These are phyloP conservation scores for Metarhizium rileyi DNA, from an alignment of 2,329 filamentous ascomycete species.

Conservation along the genomic window DNA sequence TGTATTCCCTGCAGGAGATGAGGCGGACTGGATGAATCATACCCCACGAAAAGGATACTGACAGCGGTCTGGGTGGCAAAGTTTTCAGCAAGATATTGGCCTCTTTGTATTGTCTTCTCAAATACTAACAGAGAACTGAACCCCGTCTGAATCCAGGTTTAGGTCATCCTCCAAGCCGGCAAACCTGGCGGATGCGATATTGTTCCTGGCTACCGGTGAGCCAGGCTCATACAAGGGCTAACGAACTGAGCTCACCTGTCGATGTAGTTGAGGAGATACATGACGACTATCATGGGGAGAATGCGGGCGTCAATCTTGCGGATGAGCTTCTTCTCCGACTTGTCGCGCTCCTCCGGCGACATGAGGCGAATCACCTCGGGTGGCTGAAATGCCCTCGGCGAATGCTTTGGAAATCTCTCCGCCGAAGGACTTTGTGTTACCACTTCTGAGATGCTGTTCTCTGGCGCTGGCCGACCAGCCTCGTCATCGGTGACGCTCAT, in stretches of 20 bases:
- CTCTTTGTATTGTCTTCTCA: background rate
- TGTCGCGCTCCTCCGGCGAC: slow-evolving; percentile 2
- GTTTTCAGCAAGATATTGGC: slow-evolving; percentile 1
- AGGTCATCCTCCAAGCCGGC: slow-evolving; percentile 39
- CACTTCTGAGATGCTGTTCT: background rate
- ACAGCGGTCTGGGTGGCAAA: slow-evolving; percentile 29
- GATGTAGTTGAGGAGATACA: slow-evolving; percentile 34
- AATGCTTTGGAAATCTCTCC: background rate
- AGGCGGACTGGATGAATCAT: background rate
- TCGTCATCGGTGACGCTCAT: background rate
- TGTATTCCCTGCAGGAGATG: slow-evolving; percentile 3
- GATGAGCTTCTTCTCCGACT: slow-evolving; percentile 8
- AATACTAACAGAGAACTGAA: slow-evolving; percentile 11
- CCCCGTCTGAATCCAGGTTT: slow-evolving; percentile 26
- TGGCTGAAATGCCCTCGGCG: background rate
- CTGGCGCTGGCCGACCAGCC: background rate
- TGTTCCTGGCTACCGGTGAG: slow-evolving; percentile 27
- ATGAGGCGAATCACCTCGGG: background rate
- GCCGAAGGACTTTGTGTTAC: background rate
- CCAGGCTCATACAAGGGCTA: background rate
- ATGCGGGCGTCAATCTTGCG: slow-evolving; percentile 22
- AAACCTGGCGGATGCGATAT: slow-evolving; percentile 14
- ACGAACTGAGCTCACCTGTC: slow-evolving; percentile 19
- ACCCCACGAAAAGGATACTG: slow-evolving; percentile 40
- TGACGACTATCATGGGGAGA: slow-evolving; percentile 17